Evolutionary conservation across 495 filamentous ascomycete genomes (phyloP), one percentile per base, ranked within the genome.

Genomic region (Tuber melanosporum): DNA sequence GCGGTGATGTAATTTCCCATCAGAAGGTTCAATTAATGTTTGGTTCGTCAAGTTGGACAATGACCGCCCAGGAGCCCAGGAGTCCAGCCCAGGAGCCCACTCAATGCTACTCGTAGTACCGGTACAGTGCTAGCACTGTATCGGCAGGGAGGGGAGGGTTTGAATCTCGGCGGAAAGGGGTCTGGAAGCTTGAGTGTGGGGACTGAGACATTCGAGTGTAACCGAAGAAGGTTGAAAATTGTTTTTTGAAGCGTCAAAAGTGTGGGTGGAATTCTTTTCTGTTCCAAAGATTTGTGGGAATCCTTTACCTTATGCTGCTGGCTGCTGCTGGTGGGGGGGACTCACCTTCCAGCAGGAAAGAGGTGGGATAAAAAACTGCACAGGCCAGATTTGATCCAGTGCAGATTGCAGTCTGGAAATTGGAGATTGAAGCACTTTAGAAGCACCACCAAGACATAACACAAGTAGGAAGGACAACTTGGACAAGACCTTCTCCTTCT

Each of bases 191-290:
- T 0, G 4, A 7, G 26, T 36, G 52, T 26, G 57, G 57, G 26
- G 57, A 66, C 57, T 19, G 26, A 66, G 57, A 66, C 57, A 66
- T 66, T 66, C 57, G 57, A 66, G 57, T 66, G 57, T 66, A 66
- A 66, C 57, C 26, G 57, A 36, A 36, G 26, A 66, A 66, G n/a
- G 26, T 22, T 19, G 57, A 66, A 47, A 47, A 47, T 47, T 47
- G 4, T 19, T 19, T 46, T 47, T 47, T 5, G 15, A 47, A 17
- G 5, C 9, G 45, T 15, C 3, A 5, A 47, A 19, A 5, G 45
- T 66, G 57, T 66, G 57, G 57, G 57, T 36, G 26, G 15, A 36
- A 66, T 36, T 66, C 14, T 66, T 32, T 26, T 66, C 26, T 32
- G 15, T 15, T 66, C 10, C 3, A 66, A 66, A 26, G 57, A 32